phyloP scores from a whole-genome alignment of 768 basidiomycete species.

The Phallus indusiatus region DNA sequence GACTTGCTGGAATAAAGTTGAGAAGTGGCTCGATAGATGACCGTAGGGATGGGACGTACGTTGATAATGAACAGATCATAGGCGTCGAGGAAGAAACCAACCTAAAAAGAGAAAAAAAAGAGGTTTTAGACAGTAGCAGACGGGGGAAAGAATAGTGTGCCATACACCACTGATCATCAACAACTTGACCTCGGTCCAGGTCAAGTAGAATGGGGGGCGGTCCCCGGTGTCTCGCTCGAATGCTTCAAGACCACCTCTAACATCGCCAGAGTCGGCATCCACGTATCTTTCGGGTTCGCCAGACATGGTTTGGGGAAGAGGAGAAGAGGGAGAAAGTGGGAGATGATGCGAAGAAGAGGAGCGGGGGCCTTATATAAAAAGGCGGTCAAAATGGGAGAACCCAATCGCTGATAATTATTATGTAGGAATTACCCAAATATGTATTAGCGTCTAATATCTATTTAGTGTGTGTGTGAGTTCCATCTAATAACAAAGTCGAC shows the following conservation, averaged over 20 bases:
- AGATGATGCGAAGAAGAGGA: not conserved
- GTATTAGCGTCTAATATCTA: too few relatives aligned
- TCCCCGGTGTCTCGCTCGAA: slow-evolving; percentile 23
- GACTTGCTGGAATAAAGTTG: slow-evolving; percentile 36
- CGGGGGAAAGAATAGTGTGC: too few relatives aligned
- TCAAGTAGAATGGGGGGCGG: slow-evolving; percentile 31
- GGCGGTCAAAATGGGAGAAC: too few relatives aligned
- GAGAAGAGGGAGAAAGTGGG: not conserved
- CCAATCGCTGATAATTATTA: too few relatives aligned
- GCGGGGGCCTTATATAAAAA: not conserved
- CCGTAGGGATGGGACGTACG: slow-evolving; percentile 24
- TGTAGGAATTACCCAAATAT: not conserved
- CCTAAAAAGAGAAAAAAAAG: slow-evolving; percentile 24
- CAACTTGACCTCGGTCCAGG: slow-evolving; percentile 44
- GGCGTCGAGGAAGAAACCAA: slow-evolving; percentile 66
- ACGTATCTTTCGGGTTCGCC: not conserved
- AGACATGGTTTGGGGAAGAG: not conserved
- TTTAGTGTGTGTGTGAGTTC: too few relatives aligned
- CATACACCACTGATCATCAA: slow-evolving; percentile 52
- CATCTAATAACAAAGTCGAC: too few relatives aligned
- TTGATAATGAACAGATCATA: slow-evolving; percentile 69
- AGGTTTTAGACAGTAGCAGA: not conserved
- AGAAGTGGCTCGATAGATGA: not conserved
- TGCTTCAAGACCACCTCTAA: slow-evolving; percentile 20
- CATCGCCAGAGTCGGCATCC: not conserved